Percentiles rank a stretch among this genome's conserved stretches.
These are phyloP conservation scores for Aurantiochytrium sp. DNA, from an alignment of 108 stramenopile genomes.

Conservation along the genomic window DNA sequence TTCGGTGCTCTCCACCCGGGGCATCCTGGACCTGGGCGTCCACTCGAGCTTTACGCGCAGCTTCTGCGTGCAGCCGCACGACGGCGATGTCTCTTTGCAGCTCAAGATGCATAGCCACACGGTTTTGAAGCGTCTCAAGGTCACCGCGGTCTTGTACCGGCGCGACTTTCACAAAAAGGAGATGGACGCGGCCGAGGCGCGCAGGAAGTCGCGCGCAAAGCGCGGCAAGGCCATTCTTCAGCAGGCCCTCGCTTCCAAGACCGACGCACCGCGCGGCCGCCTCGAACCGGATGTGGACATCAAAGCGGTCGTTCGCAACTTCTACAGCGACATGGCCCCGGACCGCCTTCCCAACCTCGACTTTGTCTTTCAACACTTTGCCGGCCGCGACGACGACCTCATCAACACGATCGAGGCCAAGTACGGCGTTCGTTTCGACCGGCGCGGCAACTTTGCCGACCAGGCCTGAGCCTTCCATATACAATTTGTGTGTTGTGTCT, in stretches of 20 bases:
- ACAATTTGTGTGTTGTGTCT: background rate
- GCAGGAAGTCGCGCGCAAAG: background rate
- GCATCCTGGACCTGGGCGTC: background rate
- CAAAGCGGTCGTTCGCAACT: background rate
- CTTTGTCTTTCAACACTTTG: slow-evolving; percentile 14
- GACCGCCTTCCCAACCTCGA: slow-evolving; percentile 7
- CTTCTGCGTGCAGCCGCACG: slow-evolving; percentile 16
- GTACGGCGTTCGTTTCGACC: background rate
- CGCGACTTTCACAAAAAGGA: background rate
- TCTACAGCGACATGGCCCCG: background rate
- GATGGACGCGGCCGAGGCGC: background rate
- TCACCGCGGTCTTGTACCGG: background rate
- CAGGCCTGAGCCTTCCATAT: background rate
- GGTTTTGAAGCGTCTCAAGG: slow-evolving; percentile 7
- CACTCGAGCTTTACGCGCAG: background rate
- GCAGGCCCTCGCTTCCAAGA: background rate
- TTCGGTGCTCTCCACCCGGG: background rate
- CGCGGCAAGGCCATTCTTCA: slow-evolving; percentile 1
- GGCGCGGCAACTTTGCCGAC: background rate
- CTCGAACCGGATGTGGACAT: background rate
- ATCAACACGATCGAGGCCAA: slow-evolving; percentile 25
- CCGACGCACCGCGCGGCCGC: background rate
- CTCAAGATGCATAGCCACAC: slow-evolving; percentile 16
- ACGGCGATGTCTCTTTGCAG: background rate
- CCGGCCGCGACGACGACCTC: background rate